These are phyloP conservation scores for Plasmodium fragile DNA, from an alignment of 169 alveolate species.

Conservation along the genomic window DNA sequence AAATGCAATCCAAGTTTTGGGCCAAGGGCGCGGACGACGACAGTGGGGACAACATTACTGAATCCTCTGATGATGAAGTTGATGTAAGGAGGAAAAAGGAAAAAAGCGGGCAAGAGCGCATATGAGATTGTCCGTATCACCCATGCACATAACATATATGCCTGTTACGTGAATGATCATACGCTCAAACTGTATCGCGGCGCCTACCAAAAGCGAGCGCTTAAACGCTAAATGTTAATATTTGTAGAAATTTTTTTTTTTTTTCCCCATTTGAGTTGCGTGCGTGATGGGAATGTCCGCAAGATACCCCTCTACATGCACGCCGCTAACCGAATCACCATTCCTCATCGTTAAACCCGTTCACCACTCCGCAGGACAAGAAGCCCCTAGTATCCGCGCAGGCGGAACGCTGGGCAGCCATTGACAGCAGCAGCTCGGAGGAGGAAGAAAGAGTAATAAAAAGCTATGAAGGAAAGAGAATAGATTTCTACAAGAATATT, in stretches of 20 bases:
- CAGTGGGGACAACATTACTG: conserved; percentile 69
- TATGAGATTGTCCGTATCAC: neutral
- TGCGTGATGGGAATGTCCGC: neutral
- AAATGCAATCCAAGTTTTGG: conserved; percentile 91
- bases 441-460: conserved; percentile 88
- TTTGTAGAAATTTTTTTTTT: neutral
- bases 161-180: neutral
- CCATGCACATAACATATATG: neutral
- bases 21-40: conserved; percentile 85
- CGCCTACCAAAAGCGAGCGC: neutral
- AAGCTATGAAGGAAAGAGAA: conserved; percentile 88
- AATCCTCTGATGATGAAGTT: conserved; percentile 72
- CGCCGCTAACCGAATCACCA: conserved; percentile 12
- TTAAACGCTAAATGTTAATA: neutral
- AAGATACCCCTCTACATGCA: neutral
- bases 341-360: conserved; percentile 74
- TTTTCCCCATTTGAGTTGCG: neutral
- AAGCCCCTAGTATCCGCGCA: conserved; percentile 78
- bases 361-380: conserved; percentile 78
- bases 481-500: conserved; percentile 83
- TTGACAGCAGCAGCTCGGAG: conserved; percentile 87
- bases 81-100: conserved; percentile 17
- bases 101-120: conserved; percentile 14
- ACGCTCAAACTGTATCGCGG: neutral
- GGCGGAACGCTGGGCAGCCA: conserved; percentile 83